A percentile compares a stretch with the other conserved stretches of the same genome.
phyloP scores from a whole-genome alignment of 192 early-diverging fungal species.

The Rhizoclosmatium sp. region DNA sequence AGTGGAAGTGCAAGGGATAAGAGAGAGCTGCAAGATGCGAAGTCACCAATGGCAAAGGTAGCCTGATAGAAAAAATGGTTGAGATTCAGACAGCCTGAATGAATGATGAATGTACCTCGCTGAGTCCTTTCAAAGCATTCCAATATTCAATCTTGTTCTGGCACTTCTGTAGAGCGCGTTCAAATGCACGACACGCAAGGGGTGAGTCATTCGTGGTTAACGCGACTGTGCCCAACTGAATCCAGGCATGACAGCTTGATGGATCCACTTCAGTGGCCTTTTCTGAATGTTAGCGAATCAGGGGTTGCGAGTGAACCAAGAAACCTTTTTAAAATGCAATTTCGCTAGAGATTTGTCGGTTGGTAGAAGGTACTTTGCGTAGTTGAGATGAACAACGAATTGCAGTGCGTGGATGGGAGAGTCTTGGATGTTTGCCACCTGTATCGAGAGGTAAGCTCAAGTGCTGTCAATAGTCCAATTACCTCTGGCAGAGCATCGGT shows the following conservation, averaged over 20 bases:
- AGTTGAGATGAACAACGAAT: constrained; percentile 7
- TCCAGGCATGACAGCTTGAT: not conserved
- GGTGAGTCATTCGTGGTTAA: not conserved
- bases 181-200: not conserved
- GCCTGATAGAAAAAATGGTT: too few species aligned
- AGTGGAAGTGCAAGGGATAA: not conserved
- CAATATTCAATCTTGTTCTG: constrained; percentile 1
- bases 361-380: not conserved
- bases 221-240: not conserved
- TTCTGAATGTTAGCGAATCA: not conserved
- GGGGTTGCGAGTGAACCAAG: not conserved
- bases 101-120: not conserved
- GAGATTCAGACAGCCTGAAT: too few species aligned
- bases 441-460: not conserved
- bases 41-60: constrained; percentile 1
- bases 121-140: constrained; percentile 8
- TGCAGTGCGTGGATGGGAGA: constrained; percentile 16
- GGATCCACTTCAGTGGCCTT: constrained; percentile 7
- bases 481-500: not conserved
- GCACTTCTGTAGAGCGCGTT: not conserved
- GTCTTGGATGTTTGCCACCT: not conserved
- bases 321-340: constrained; percentile 1
- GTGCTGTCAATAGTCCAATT: too few species aligned
- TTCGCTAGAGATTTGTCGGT: not conserved
- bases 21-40: not conserved